Evolutionary conservation across 768 basidiomycete genomes (phyloP).

Genomic region (Dentipellis fragilis): DNA sequence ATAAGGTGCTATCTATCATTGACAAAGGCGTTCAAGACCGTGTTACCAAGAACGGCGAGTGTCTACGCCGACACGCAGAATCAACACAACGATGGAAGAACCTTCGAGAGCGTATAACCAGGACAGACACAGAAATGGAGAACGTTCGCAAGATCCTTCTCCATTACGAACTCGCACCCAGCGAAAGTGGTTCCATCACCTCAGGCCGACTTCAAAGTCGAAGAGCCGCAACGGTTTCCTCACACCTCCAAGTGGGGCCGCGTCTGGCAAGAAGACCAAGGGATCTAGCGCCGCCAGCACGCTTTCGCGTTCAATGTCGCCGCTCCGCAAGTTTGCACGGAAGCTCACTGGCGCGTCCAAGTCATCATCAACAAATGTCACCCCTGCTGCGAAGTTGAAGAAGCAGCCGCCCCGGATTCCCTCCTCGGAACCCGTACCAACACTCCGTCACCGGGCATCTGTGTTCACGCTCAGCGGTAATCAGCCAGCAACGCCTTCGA

Average conservation of each 20-base stretch:
- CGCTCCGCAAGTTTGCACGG: slow-evolving; percentile 67
- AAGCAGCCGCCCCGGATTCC: slow-evolving; percentile 26
- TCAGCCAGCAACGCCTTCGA: slow-evolving; percentile 34
- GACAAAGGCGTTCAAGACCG: slow-evolving; percentile 91
- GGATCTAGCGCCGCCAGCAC: slow-evolving; percentile 34
- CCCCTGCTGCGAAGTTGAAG: slow-evolving; percentile 39
- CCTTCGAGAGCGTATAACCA: slow-evolving; percentile 66
- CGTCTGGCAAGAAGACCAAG: slow-evolving; percentile 27
- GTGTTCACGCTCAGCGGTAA: slow-evolving; percentile 42
- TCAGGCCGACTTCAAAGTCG: slow-evolving; percentile 40
- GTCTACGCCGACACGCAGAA: slow-evolving; percentile 80
- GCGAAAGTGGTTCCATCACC: slow-evolving; percentile 62
- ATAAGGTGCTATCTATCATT: slow-evolving; percentile 86
- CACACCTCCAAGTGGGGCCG: slow-evolving; percentile 44
- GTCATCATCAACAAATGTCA: slow-evolving; percentile 23
- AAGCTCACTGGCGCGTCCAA: slow-evolving; percentile 45
- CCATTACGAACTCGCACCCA: slow-evolving; percentile 40
- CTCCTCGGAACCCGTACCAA: slow-evolving; percentile 43
- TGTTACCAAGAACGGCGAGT: slow-evolving; percentile 95
- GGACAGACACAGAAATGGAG: slow-evolving; percentile 81
- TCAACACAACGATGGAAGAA: slow-evolving; percentile 80
- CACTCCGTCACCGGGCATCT: slow-evolving; percentile 54
- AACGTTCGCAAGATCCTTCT: slow-evolving; percentile 46
- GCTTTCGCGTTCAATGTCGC: slow-evolving; percentile 70
- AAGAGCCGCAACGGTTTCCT: slow-evolving; percentile 48